Evolutionary conservation across 2,329 filamentous ascomycete species (phyloP), one percentile per base, ranked within the genome.

Genomic region (Pseudogymnoascus sp.): DNA sequence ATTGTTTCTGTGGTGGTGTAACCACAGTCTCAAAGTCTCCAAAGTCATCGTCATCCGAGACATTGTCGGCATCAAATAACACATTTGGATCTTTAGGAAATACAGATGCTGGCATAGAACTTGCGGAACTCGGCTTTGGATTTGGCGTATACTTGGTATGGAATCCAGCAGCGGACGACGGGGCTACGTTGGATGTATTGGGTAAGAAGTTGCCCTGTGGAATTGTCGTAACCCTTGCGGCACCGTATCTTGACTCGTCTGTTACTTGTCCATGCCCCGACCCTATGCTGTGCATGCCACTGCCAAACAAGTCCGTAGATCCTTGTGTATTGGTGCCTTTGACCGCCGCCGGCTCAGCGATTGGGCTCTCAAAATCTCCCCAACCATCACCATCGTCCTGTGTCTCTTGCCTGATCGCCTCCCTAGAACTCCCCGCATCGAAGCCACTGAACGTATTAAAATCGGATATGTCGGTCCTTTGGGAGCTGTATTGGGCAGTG

Each of bases 11-110:
- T 65, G 33, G 72, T 66, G 64, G 63, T 7, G 64, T 63, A 33
- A 75, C 74, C 14, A 83, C 84, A 49, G 81, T 79, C 72, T 88
- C 86, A 69, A 89, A 89, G 62, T 88, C 86, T 0, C 87, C 85
- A 75, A 87, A 89, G 28, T 80, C 83, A 69, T 88, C 85, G 62
- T 86, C 82, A 2, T 82, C 83, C 5, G 65, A 69, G 37, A 70
- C 59, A 5, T 76, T 77, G 9, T 76, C 67, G 38, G 71, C 71
- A 67, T 75, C 73, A 62, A 75, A 75, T 6, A 75, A 59, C 14
- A 75, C 64, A 12, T 75, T 40, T 60, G 58, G 12, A 37, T 40
- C 8, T 2, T 8, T 21, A 33, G 43, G 60, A 9, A 28, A 60
- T 25, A 43, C 38, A 31, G 58, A 16, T 43, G 31, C 12, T n/a